phyloP scores from a whole-genome alignment of 2,329 filamentous ascomycete species.

The Microdochium paspali region DNA sequence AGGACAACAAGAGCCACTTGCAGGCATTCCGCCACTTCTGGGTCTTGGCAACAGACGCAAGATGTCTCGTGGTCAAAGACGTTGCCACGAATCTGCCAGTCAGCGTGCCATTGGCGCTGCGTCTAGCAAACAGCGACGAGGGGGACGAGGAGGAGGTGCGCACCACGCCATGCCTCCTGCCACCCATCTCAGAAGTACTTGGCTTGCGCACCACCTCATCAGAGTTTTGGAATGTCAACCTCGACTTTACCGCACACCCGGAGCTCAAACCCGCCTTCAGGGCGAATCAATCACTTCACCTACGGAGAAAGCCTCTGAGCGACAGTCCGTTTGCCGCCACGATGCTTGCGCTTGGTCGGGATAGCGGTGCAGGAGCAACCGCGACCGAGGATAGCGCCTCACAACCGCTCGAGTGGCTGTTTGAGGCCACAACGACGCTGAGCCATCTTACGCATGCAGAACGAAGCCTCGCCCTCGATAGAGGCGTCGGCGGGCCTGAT shows the following conservation, averaged over 20 bases:
- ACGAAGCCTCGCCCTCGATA: constrained; percentile 49
- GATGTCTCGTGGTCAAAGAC: constrained; percentile 83
- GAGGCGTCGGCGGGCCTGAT: constrained; percentile 35
- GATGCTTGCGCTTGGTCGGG: constrained; percentile 57
- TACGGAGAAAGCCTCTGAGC: constrained; percentile 60
- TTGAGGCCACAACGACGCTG: constrained; percentile 47
- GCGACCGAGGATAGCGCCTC: constrained; percentile 19
- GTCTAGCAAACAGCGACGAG: constrained; percentile 29
- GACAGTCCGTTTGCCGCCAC: constrained; percentile 66
- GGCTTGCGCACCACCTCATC: constrained; percentile 50
- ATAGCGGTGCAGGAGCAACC: constrained; percentile 2
- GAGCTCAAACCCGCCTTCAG: constrained; percentile 55
- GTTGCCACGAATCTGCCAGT: constrained; percentile 75
- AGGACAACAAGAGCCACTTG: constrained; percentile 89
- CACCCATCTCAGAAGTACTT: constrained; percentile 54
- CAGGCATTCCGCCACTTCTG: constrained; percentile 97
- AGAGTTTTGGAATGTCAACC: constrained; percentile 70
- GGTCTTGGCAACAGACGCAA: constrained; percentile 84
- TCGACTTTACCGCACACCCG: constrained; percentile 61
- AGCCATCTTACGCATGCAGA: constrained; percentile 54
- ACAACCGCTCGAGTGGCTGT: constrained; percentile 64
- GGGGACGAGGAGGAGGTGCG: constrained; percentile 23
- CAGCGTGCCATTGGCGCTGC: constrained; percentile 60
- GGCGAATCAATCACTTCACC: constrained; percentile 62
- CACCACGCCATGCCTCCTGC: constrained; percentile 50